Evolutionary conservation across 192 early-diverging fungal genomes (phyloP).

Genomic region (Spinellus fusiger): DNA sequence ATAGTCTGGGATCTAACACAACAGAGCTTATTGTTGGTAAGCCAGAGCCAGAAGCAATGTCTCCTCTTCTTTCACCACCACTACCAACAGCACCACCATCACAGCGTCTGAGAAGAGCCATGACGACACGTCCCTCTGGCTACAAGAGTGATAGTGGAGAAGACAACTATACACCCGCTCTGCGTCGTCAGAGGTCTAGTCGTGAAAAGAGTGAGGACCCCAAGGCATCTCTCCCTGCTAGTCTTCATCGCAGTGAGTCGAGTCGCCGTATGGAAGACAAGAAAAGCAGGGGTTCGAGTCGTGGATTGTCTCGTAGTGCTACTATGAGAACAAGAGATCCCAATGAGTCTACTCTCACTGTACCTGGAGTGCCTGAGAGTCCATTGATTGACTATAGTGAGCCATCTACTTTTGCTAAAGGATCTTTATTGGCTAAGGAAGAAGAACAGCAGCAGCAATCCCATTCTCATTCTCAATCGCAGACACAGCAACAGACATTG

Average conservation of each 20-base stretch:
- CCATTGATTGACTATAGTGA: constrained; percentile 8
- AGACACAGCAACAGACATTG: background rate
- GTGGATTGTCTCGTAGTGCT: background rate
- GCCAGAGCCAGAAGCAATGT: no score
- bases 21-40: no score
- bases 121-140: background rate
- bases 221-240: background rate
- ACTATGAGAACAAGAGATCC: background rate
- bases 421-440: constrained; percentile 13
- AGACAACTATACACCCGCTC: background rate
- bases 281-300: background rate
- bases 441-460: background rate
- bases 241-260: constrained; percentile 9
- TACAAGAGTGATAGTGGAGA: constrained; percentile 1
- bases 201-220: constrained; percentile 4
- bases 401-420: constrained; percentile 4
- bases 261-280: constrained; percentile 8
- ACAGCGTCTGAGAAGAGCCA: background rate
- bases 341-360: background rate
- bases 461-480: background rate
- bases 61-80: no score
- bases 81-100: no score
- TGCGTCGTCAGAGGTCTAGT: constrained; percentile 15
- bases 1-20: background rate
- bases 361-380: background rate